Evolutionary conservation across 2,329 filamentous ascomycete genomes (phyloP).

Genomic region (Lecanicillium sp.): DNA sequence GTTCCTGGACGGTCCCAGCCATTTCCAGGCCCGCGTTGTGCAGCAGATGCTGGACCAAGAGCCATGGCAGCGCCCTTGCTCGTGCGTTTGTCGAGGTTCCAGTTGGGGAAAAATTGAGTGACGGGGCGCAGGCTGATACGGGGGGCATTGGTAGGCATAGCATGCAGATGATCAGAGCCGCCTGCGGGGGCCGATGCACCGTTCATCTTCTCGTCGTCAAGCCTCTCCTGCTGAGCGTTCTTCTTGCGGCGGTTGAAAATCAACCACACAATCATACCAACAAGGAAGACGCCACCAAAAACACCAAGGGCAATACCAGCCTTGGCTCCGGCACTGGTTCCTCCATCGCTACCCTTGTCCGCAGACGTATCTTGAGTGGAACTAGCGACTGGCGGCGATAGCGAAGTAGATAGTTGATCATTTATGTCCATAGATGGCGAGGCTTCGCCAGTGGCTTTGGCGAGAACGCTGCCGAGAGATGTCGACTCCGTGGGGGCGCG

Average conservation of each 20-base stretch:
- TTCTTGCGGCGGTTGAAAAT: slow-evolving; percentile 63
- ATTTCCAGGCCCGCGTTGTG: slow-evolving; percentile 24
- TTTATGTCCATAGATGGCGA: slow-evolving; percentile 1
- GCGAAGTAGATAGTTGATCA: slow-evolving; percentile 8
- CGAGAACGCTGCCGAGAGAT: slow-evolving; percentile 20
- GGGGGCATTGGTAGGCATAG: slow-evolving; percentile 46
- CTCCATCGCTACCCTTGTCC: slow-evolving; percentile 7
- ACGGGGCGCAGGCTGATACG: slow-evolving; percentile 77
- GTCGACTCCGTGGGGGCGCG: slow-evolving; percentile 16
- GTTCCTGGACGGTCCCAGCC: slow-evolving; percentile 41
- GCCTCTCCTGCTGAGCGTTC: slow-evolving; percentile 43
- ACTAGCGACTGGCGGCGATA: slow-evolving; percentile 2
- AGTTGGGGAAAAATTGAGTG: slow-evolving; percentile 71
- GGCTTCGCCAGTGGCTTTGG: slow-evolving; percentile 19
- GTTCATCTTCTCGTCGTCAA: slow-evolving; percentile 50
- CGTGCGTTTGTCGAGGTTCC: slow-evolving; percentile 40
- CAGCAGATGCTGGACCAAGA: slow-evolving; percentile 20
- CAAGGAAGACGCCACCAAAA: slow-evolving; percentile 56
- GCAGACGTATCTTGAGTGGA: slow-evolving; percentile 1
- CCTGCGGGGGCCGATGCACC: slow-evolving; percentile 19
- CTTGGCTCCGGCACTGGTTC: slow-evolving; percentile 40
- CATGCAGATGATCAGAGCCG: slow-evolving; percentile 21
- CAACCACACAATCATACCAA: slow-evolving; percentile 64
- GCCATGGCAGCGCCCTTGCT: slow-evolving; percentile 38
- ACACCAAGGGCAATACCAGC: slow-evolving; percentile 83